Percentiles rank a stretch among this genome's conserved stretches.
These are phyloP conservation scores for Vitellaria paradoxa DNA, from an alignment of 179 eudicot genomes.

Conservation along the genomic window DNA sequence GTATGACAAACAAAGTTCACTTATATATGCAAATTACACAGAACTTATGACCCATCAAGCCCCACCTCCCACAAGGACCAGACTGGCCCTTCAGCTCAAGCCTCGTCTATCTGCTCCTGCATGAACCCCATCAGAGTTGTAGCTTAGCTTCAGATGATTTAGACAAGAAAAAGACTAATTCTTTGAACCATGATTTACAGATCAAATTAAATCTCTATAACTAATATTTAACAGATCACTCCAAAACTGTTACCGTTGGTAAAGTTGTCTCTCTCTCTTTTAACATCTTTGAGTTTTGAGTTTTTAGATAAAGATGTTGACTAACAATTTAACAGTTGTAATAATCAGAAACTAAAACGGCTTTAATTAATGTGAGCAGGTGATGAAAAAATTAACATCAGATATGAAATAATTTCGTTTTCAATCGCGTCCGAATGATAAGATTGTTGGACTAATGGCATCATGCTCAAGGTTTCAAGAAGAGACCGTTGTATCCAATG, in stretches of 20 bases:
- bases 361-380: too few relatives aligned
- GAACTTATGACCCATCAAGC: constrained; percentile 24
- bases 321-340: too few relatives aligned
- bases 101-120: constrained; percentile 49
- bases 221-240: background rate
- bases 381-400: background rate
- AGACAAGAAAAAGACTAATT: background rate
- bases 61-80: constrained; percentile 33
- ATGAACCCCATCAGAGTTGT: constrained; percentile 3
- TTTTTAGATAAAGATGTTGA: too few relatives aligned
- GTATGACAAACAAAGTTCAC: background rate
- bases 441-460: background rate
- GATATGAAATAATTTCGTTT: background rate
- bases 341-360: background rate
- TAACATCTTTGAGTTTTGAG: too few relatives aligned
- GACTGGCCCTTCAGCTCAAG: constrained; percentile 21
- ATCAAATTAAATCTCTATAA: background rate
- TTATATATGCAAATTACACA: constrained; percentile 14
- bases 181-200: background rate
- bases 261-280: too few relatives aligned
- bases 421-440: background rate
- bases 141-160: background rate
- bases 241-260: background rate
- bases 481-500: background rate
- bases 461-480: background rate